These are phyloP conservation scores for Leccinum proliferum DNA, from an alignment of 1,284 basidiomycete genomes.

Conservation along the genomic window DNA sequence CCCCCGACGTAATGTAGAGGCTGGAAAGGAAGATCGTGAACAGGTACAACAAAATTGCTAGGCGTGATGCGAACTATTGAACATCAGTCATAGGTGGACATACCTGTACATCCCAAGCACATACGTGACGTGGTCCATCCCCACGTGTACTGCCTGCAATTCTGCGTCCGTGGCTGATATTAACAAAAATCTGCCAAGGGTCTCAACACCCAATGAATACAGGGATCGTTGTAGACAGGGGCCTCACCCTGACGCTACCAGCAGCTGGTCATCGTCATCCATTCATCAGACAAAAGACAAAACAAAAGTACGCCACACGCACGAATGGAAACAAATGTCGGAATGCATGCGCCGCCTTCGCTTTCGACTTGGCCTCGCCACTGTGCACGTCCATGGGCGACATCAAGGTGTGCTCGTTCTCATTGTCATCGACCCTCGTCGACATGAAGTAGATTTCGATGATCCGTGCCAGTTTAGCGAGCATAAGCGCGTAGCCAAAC, in stretches of 20 bases:
- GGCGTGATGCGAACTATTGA: constrained; percentile 30
- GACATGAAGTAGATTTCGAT: constrained; percentile 82
- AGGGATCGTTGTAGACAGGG: not conserved
- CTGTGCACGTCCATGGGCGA: constrained; percentile 14
- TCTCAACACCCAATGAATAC: not conserved
- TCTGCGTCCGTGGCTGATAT: constrained; percentile 93
- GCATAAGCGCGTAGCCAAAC: constrained; percentile 87
- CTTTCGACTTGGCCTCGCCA: constrained; percentile 19
- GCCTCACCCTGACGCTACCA: constrained; percentile 55
- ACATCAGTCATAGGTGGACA: not conserved
- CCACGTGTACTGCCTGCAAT: constrained; percentile 59
- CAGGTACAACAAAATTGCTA: constrained; percentile 75
- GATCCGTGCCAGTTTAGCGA: constrained; percentile 78
- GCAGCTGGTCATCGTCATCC: constrained; percentile 40
- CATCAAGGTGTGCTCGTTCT: constrained; percentile 62
- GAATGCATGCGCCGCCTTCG: constrained; percentile 55
- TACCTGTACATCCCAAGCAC: constrained; percentile 77
- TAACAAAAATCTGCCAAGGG: constrained; percentile 56
- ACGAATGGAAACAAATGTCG: constrained; percentile 85
- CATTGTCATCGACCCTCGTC: constrained; percentile 34
- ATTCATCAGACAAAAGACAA: not conserved
- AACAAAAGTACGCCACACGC: constrained; percentile 29
- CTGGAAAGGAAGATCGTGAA: constrained; percentile 57
- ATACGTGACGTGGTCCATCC: constrained; percentile 89
- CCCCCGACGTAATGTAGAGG: constrained; percentile 57